Evolutionary conservation across 225 moss, liverwort and hornwort species (phyloP).

Genomic region (Polytrichum formosum): DNA sequence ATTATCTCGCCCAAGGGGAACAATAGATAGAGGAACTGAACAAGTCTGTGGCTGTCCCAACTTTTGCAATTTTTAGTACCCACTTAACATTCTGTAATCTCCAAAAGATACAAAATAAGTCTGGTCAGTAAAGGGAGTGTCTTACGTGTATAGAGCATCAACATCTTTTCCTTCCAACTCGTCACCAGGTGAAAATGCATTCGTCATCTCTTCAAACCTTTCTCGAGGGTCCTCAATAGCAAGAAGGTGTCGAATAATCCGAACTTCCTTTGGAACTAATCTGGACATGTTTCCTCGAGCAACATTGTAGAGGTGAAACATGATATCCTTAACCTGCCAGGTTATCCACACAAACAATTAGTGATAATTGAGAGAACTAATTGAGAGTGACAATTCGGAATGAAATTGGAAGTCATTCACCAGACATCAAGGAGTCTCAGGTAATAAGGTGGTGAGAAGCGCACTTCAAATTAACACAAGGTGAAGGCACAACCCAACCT

Average conservation of each 20-base stretch:
- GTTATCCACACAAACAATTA: constrained; percentile 2
- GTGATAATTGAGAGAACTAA: no score
- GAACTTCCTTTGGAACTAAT: constrained; percentile 86
- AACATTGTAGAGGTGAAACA: constrained; percentile 84
- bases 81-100: not conserved
- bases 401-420: no score
- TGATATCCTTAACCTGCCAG: constrained; percentile 81
- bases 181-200: constrained; percentile 89
- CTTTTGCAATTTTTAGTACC: not conserved
- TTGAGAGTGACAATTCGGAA: no score
- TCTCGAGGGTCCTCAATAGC: constrained; percentile 70
- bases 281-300: constrained; percentile 94
- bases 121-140: not conserved
- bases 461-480: no score
- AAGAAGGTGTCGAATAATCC: constrained; percentile 80
- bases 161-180: constrained; percentile 78
- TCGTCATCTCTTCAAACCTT: constrained; percentile 63
- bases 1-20: not conserved
- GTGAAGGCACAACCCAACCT: constrained; percentile 28
- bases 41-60: not conserved
- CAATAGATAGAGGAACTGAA: not conserved
- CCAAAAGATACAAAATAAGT: not conserved
- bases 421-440: no score
- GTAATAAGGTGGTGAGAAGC: no score
- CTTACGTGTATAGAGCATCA: constrained; percentile 85